These are phyloP conservation scores for Fusarium mexicanum DNA, from an alignment of 2,329 filamentous ascomycete species.

Conservation along the genomic window DNA sequence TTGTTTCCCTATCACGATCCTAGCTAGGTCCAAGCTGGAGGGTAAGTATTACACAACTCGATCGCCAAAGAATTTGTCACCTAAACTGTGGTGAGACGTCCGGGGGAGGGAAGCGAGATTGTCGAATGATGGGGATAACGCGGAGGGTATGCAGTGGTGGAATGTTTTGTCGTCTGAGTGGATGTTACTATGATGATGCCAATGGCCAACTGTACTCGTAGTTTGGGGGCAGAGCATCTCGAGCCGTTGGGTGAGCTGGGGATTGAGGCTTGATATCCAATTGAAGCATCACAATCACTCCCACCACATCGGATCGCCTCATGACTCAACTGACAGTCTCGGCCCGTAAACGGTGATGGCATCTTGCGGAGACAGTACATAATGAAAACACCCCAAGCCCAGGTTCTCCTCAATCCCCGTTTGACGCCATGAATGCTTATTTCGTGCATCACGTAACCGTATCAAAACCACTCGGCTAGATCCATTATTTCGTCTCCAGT, in stretches of 20 bases:
- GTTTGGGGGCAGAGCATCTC: background rate
- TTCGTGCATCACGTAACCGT: slow-evolving; percentile 19
- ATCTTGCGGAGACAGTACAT: slow-evolving; percentile 27
- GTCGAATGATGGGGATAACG: slow-evolving; percentile 32
- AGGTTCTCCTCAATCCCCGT: slow-evolving; percentile 33
- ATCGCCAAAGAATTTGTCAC: slow-evolving; percentile 30
- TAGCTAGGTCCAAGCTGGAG: background rate
- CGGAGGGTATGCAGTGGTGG: slow-evolving; percentile 8
- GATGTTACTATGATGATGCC: background rate
- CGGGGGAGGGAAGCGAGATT: slow-evolving; percentile 31
- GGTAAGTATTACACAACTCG: slow-evolving; percentile 22
- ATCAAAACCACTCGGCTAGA: background rate
- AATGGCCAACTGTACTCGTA: background rate
- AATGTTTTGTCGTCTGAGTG: background rate
- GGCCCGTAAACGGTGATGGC: slow-evolving; percentile 6
- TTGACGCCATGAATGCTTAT: slow-evolving; percentile 29
- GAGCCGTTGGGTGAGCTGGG: background rate
- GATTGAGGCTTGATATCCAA: background rate
- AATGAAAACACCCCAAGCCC: slow-evolving; percentile 14
- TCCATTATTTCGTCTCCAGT: background rate
- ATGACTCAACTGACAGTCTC: slow-evolving; percentile 8
- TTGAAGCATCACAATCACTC: background rate
- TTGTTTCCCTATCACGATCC: slow-evolving; percentile 20
- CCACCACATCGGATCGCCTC: background rate
- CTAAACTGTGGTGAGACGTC: background rate